phyloP scores from a whole-genome alignment of 2,329 filamentous ascomycete species.

The Fusarium longipes region DNA sequence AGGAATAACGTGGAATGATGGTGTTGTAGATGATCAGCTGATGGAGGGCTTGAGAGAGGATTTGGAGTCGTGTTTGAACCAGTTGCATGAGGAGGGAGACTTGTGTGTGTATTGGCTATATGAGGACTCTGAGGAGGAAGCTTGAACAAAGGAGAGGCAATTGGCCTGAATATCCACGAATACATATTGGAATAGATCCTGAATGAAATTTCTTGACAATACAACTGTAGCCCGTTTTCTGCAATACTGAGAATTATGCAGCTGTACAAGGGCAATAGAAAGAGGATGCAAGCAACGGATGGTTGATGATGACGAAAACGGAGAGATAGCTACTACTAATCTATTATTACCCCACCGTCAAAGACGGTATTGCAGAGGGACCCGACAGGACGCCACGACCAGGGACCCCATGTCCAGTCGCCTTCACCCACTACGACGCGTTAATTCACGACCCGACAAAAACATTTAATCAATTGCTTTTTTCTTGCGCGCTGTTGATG shows the following conservation, averaged over 20 bases:
- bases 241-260: background rate
- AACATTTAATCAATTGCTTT: conserved; percentile 34
- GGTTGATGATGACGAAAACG: background rate
- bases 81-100: conserved; percentile 42
- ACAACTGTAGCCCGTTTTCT: background rate
- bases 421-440: conserved; percentile 29
- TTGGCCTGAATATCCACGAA: too few species aligned
- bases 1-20: conserved; percentile 62
- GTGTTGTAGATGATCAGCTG: conserved; percentile 54
- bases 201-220: background rate
- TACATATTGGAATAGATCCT: too few species aligned
- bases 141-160: background rate
- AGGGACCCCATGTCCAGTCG: conserved; percentile 14
- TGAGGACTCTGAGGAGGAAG: background rate
- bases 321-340: too few species aligned
- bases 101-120: background rate
- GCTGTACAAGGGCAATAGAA: background rate
- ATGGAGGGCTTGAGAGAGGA: conserved; percentile 53
- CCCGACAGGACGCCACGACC: conserved; percentile 13
- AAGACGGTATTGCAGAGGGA: conserved; percentile 11
- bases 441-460: conserved; percentile 35
- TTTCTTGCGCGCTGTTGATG: conserved; percentile 34
- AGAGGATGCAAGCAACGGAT: background rate
- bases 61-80: conserved; percentile 43
- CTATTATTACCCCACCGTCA: conserved; percentile 11